Evolutionary conservation across 495 filamentous ascomycete genomes (phyloP), one percentile per base, ranked within the genome.

Genomic region (Jackrogersella minutella): DNA sequence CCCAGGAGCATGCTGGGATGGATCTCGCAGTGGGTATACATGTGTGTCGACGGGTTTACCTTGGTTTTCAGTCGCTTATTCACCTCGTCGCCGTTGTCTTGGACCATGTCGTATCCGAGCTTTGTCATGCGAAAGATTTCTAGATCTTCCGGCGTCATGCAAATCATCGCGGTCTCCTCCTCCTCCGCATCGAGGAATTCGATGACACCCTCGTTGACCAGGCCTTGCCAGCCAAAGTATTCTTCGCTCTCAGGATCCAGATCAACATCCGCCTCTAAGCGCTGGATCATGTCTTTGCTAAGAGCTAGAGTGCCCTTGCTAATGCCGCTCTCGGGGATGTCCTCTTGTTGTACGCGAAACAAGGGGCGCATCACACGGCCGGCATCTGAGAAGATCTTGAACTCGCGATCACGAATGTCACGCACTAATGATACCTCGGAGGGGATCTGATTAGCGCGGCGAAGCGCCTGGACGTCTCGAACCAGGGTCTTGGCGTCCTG

Each of bases 1-100:
- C 95, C 96, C 47, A 98, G 80, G 76, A 99, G 93, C 96, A 98
- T 99, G 82, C 92, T 96, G 9, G 95, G 95, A 72, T 99, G 96
- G 73, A 99, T 98, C 78, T 99, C 95, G 76, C 96, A 98, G 76
- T 99, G 95, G 1, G 95, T 99, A 83, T 91, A 97, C 44, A 88
- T 91, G 75, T 94, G 91, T 0, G 93, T 90, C 5, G 86, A 88
- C 9, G 90, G 86, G 63, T 92, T 96, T 52, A 93, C 82, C 60
- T 88, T 88, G 0, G 93, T 92, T 65, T 93, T 93, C 40, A 97
- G 88, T 59, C 94, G 87, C 77, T 90, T 91, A 66, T 93, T 93
- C 26, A 79, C 72, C 24, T 77, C 75, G 16, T 68, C 70, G 0
- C 64, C 55, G 36, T 70, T 76, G 6, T 78, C 76, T 7, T 75